A percentile compares a stretch with the other conserved stretches of the same genome.
phyloP scores from a whole-genome alignment of 371 early-diverging fungal genomes.

The Apophysomyces elegans region DNA sequence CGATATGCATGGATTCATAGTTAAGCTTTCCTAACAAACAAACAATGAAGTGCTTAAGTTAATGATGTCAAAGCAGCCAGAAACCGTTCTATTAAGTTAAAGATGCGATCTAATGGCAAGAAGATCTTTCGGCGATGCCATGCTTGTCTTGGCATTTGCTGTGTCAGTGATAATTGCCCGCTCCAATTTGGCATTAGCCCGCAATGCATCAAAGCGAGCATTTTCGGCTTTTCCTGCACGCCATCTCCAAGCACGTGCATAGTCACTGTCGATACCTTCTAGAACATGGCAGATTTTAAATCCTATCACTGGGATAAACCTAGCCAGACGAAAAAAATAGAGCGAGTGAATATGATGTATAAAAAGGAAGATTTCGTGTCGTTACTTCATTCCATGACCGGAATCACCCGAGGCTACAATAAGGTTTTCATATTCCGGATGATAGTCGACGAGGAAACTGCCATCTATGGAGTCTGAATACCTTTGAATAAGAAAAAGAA shows the following conservation, averaged over 20 bases:
- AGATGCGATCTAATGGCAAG: background rate
- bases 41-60: background rate
- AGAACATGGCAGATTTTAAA: constrained; percentile 34
- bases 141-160: background rate
- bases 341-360: background rate
- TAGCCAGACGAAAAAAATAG: background rate
- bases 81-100: background rate
- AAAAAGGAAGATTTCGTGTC: background rate
- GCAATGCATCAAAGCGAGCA: background rate
- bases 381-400: constrained; percentile 59
- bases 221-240: constrained; percentile 5
- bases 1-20: too few species aligned
- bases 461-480: constrained; percentile 54
- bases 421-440: constrained; percentile 46
- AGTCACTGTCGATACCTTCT: constrained; percentile 33
- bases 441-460: constrained; percentile 44
- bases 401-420: constrained; percentile 52
- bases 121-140: background rate
- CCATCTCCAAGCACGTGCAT: constrained; percentile 36
- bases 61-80: too few species aligned
- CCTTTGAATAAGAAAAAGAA: constrained; percentile 18
- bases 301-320: constrained; percentile 38
- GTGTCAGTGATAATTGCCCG: background rate
- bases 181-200: background rate
- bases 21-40: too few species aligned